Base-by-base conservation (phyloP, 2,329 filamentous ascomycete species). In the Daldinia sp. region DNA sequence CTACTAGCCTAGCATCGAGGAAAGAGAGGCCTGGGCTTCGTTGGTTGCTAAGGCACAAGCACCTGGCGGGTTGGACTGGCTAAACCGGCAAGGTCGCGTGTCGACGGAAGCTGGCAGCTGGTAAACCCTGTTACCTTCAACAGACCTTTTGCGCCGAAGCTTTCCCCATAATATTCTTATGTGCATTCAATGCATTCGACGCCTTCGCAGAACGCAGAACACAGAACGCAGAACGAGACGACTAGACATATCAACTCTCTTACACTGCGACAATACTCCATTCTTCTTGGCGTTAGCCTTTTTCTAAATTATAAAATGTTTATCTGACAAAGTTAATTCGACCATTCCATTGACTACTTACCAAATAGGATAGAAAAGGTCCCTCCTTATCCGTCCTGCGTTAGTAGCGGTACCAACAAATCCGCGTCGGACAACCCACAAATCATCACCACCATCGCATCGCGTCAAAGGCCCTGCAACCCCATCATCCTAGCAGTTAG, bases 401-500 rank as follows among this genome's bases (percentile, higher is more conserved):
- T 43, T 50, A 54, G 30, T 57, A 61, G 48, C 37, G 4, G 54
- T 39, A 57, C 47, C 30, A 60, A 29, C 47, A 56, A n/a, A 61
- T 55, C 56, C 65, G 62, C 62, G 59, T 63, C 57, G 15, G 52
- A 45, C 54, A 63, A 53, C 19, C 59, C 65, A 59, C 59, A 65
- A 66, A 61, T 64, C 61, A 59, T 54, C 61, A 68, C 48, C 61
- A 58, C 49, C 66, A 68, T 59, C 64, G 61, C 63, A 69, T 68
- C 66, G 64, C 66, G 61, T 67, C 54, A 34, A 51, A 48, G 34
- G 45, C 48, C 51, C 48, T 67, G 58, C 61, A 47, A 59, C 57
- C 59, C 61, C 61, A 66, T 64, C 58, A 54, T 61, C 58, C 39
- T 27, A 34, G 19, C 21, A 52, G 32, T 21, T 37, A 21, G 23